Percentiles rank a stretch among this genome's conserved stretches.
Evolutionary conservation across 805 yeast genomes (phyloP).

Genomic region (Lipomyces yamadae): DNA sequence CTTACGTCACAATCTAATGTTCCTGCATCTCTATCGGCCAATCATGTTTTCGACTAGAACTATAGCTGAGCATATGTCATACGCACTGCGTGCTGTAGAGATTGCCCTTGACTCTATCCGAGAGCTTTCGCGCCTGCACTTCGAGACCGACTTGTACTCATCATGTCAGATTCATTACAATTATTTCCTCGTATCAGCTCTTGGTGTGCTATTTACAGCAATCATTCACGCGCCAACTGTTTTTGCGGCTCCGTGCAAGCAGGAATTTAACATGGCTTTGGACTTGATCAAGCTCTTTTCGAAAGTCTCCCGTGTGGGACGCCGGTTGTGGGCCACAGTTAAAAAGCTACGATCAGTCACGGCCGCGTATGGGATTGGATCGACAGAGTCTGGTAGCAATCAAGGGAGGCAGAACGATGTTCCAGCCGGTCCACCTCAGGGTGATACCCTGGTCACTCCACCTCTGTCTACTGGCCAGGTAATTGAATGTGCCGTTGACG

Average conservation of each 20-base stretch:
- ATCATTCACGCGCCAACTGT: constrained; percentile 38
- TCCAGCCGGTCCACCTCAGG: neutral
- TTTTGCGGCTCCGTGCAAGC: constrained; percentile 29
- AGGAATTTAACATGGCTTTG: constrained; percentile 38
- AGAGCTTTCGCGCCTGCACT: constrained; percentile 36
- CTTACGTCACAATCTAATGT: constrained; percentile 28
- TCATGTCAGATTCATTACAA: constrained; percentile 41
- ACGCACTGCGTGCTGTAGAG: constrained; percentile 38
- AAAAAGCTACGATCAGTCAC: constrained; percentile 21
- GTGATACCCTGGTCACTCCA: neutral
- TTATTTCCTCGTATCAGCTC: constrained; percentile 40
- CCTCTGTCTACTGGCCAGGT: neutral
- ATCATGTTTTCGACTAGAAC: constrained; percentile 32
- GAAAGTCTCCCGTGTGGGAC: constrained; percentile 28
- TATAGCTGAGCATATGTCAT: constrained; percentile 25
- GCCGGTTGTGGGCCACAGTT: constrained; percentile 30
- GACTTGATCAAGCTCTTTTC: constrained; percentile 37
- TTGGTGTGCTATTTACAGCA: constrained; percentile 40
- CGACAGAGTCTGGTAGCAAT: neutral
- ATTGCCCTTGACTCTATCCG: constrained; percentile 39
- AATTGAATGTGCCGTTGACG: neutral
- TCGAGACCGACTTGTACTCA: constrained; percentile 36
- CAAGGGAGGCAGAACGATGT: neutral
- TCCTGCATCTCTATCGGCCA: constrained; percentile 36
- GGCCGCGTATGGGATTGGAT: neutral